Conservation (phyloP, 2,329 filamentous ascomycete genomes). For the Trichocomaceae sp. region DNA sequence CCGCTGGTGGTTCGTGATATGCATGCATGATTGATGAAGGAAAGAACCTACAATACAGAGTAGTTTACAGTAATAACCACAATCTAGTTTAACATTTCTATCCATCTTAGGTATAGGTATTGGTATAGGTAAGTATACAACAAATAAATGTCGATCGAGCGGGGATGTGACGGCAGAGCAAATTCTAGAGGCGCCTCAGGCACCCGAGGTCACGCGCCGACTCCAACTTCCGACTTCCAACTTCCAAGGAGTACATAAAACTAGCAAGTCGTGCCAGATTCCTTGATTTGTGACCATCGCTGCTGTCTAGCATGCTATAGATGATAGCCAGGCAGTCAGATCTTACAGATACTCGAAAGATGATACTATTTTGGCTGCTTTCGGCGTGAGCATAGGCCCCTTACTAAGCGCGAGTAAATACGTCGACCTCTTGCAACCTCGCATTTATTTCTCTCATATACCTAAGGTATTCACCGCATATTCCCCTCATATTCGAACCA, state of each 20-base stretch:
- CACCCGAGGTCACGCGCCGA: neutral
- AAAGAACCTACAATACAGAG: neutral
- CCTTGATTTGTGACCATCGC: neutral
- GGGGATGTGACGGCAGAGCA: too few relatives aligned
- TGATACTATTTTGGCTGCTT: neutral
- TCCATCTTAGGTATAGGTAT: too few relatives aligned
- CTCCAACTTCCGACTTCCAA: too few relatives aligned
- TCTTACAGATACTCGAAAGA: neutral
- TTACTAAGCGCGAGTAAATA: neutral
- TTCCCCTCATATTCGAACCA: neutral
- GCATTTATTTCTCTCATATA: too few relatives aligned
- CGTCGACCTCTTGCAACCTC: too few relatives aligned
- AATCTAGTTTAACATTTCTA: neutral
- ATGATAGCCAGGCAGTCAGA: too few relatives aligned
- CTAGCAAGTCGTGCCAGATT: neutral
- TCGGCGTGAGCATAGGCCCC: neutral
- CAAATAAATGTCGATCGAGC: neutral
- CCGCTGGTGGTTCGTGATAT: neutral
- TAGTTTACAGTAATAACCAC: neutral
- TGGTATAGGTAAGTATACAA: too few relatives aligned
- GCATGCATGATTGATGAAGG: neutral
- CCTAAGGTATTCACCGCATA: too few relatives aligned
- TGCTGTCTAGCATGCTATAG: neutral
- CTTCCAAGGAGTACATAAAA: too few relatives aligned
- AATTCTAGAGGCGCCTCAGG: neutral